These are phyloP conservation scores for Candida buenavistaensis DNA, from an alignment of 1,139 yeast genomes.

Conservation along the genomic window DNA sequence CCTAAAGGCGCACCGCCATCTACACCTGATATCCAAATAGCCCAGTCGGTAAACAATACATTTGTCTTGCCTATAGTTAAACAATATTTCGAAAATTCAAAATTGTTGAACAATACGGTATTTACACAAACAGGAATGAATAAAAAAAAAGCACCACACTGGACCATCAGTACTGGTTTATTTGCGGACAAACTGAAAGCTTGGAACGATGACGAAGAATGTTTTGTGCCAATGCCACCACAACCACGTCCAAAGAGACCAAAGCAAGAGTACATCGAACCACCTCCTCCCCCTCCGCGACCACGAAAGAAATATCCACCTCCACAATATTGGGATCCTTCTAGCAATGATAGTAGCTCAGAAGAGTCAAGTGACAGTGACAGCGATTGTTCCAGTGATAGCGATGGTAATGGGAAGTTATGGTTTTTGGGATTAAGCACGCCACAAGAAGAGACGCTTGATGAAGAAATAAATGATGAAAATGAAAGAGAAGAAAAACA, in stretches of 20 bases:
- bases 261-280: not conserved
- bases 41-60: not conserved
- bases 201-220: constrained; percentile 2
- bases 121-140: constrained; percentile 3
- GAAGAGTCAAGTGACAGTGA: constrained; percentile 3
- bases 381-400: constrained; percentile 3
- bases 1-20: not conserved
- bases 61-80: constrained; percentile 1
- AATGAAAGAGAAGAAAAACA: not conserved
- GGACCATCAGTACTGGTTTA: constrained; percentile 12
- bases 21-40: not conserved
- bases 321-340: constrained; percentile 4
- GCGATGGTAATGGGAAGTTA: constrained; percentile 5
- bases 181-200: constrained; percentile 12
- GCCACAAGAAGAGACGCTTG: not conserved
- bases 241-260: constrained; percentile 3
- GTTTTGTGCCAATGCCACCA: constrained; percentile 3
- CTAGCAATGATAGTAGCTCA: constrained; percentile 4
- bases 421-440: constrained; percentile 11
- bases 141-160: constrained; percentile 7
- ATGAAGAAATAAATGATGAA: too few relatives aligned
- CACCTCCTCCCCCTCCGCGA: not conserved
- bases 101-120: constrained; percentile 1
- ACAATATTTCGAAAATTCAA: constrained; percentile 1
- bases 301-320: not conserved